Evolutionary conservation across 805 yeast species (phyloP).

Genomic region (Millerozyma miso): DNA sequence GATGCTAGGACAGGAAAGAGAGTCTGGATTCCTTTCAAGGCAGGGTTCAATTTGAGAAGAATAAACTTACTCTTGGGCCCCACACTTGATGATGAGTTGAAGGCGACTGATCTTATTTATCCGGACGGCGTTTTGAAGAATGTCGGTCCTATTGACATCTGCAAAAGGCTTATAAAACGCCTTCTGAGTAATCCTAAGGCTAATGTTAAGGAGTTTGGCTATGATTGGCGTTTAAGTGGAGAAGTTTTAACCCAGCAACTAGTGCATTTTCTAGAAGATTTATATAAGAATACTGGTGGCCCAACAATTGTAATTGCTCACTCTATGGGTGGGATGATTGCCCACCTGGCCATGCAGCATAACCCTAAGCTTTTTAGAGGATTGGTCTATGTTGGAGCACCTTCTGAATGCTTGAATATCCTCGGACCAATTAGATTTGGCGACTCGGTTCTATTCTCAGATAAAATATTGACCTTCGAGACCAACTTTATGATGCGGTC

Average conservation of each 20-base stretch:
- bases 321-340: slow-evolving; percentile 90
- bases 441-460: slow-evolving; percentile 72
- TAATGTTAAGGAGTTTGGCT: slow-evolving; percentile 72
- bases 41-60: slow-evolving; percentile 71
- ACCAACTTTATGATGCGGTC: slow-evolving; percentile 87
- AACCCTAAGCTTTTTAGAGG: slow-evolving; percentile 71
- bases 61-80: slow-evolving; percentile 74
- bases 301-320: slow-evolving; percentile 77
- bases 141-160: slow-evolving; percentile 83
- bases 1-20: slow-evolving; percentile 61
- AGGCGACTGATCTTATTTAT: slow-evolving; percentile 48
- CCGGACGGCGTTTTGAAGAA: slow-evolving; percentile 79
- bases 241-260: slow-evolving; percentile 52
- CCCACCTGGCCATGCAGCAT: slow-evolving; percentile 72
- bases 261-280: slow-evolving; percentile 39
- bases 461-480: slow-evolving; percentile 71
- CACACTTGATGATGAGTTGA: slow-evolving; percentile 59
- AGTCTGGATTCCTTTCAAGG: slow-evolving; percentile 85
- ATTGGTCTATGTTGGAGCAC: slow-evolving; percentile 76
- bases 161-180: slow-evolving; percentile 54
- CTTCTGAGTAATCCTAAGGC: slow-evolving; percentile 54
- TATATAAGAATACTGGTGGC: slow-evolving; percentile 47
- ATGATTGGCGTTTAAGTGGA: slow-evolving; percentile 85
- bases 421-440: slow-evolving; percentile 83
- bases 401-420: slow-evolving; percentile 79